Evolutionary conservation across 371 early-diverging fungal genomes (phyloP).

Genomic region (Zopfochytrium polystomum): DNA sequence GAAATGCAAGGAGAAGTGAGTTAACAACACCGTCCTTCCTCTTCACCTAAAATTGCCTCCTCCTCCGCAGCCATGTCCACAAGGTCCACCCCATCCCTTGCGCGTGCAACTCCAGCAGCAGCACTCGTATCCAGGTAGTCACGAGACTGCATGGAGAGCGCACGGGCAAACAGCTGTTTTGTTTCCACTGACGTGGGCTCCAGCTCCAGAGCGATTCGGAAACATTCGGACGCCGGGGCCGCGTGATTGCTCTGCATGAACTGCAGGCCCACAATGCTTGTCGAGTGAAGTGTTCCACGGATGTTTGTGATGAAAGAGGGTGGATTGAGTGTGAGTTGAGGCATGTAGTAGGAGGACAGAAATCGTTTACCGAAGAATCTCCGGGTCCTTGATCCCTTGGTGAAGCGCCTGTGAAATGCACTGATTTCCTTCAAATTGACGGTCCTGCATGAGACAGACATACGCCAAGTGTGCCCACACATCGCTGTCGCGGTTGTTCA

Average conservation of each 20-base stretch:
- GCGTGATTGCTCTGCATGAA: conserved; percentile 26
- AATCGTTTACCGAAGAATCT: conserved; percentile 34
- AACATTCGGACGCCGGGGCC: conserved; percentile 39
- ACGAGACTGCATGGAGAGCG: conserved; percentile 16
- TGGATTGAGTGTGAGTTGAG: too few relatives aligned
- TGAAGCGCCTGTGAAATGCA: conserved; percentile 44
- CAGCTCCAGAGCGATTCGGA: conserved; percentile 41
- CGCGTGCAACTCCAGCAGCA: too few relatives aligned
- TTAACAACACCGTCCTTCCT: too few relatives aligned
- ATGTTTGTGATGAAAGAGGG: too few relatives aligned
- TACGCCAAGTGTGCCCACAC: conserved; percentile 50
- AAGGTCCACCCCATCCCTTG: too few relatives aligned
- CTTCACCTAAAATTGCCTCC: too few relatives aligned
- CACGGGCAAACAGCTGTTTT: conserved; percentile 27
- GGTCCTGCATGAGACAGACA: conserved; percentile 40
- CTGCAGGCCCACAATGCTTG: conserved; percentile 33
- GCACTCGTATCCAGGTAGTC: conserved; percentile 15
- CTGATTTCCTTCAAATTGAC: conserved; percentile 50
- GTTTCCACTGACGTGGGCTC: conserved; percentile 32
- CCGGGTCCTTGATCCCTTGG: conserved; percentile 38
- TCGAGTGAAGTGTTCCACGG: too few relatives aligned
- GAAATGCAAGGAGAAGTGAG: too few relatives aligned
- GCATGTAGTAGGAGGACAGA: background rate
- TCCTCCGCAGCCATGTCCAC: too few relatives aligned
- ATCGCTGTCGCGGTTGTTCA: conserved; percentile 51